Evolutionary conservation across 495 filamentous ascomycete species (phyloP).

Genomic region (Achaetomiella virescens): DNA sequence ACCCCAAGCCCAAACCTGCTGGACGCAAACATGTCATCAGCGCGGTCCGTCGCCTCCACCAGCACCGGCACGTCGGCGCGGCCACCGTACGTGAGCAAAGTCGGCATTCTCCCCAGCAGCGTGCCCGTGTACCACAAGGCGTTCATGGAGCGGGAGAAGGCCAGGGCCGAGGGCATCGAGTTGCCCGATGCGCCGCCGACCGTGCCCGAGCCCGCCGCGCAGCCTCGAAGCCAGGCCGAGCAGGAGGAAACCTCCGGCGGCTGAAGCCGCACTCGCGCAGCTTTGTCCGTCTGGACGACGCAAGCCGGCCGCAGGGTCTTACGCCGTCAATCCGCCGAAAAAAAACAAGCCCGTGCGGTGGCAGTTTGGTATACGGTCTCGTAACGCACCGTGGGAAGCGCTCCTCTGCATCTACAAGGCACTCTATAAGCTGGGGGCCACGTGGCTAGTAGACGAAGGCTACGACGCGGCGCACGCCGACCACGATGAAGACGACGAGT

Average conservation of each 20-base stretch:
- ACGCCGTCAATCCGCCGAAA: conserved; percentile 56
- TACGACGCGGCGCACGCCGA: conserved; percentile 34
- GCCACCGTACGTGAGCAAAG: conserved; percentile 61
- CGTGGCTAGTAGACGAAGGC: conserved; percentile 66
- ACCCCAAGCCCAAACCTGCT: conserved; percentile 31
- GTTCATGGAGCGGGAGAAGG: conserved; percentile 69
- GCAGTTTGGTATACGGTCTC: conserved; percentile 94
- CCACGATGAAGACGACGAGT: conserved; percentile 21
- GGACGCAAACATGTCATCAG: conserved; percentile 35
- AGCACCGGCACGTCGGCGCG: conserved; percentile 41
- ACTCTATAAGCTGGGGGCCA: conserved; percentile 74
- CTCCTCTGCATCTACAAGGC: conserved; percentile 92
- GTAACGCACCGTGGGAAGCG: conserved; percentile 89
- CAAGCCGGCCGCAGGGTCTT: conserved; percentile 58
- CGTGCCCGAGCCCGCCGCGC: conserved; percentile 44
- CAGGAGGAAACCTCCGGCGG: conserved; percentile 68
- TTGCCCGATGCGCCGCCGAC: conserved; percentile 33
- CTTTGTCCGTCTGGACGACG: conserved; percentile 52
- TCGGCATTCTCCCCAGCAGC: conserved; percentile 84
- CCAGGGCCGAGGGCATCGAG: conserved; percentile 34
- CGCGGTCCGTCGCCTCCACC: conserved; percentile 38
- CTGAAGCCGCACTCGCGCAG: conserved; percentile 73
- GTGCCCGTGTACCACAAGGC: conserved; percentile 83
- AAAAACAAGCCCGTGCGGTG: conserved; percentile 70
- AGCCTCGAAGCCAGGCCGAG: conserved; percentile 59